phyloP scores from a whole-genome alignment of 176 grass and related monocot species.

The Zoysia pacifica region DNA sequence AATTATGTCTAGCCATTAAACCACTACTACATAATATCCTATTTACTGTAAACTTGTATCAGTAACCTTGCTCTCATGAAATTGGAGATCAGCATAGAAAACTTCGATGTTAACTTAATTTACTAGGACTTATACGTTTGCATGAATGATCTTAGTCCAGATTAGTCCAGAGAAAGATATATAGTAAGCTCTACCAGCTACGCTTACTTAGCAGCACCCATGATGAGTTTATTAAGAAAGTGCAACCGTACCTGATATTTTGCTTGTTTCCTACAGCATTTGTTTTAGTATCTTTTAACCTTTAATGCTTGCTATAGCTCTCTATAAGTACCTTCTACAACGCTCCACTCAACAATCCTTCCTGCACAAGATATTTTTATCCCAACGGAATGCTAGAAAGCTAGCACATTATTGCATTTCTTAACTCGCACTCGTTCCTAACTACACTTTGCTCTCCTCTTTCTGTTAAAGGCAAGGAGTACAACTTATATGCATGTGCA shows the following conservation, averaged over 20 bases:
- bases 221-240: no score
- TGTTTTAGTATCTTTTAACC: not conserved
- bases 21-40: no score
- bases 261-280: not conserved
- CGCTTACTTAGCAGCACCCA: no score
- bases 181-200: not conserved
- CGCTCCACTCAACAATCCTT: not conserved
- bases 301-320: not conserved
- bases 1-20: no score
- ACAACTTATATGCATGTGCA: not conserved
- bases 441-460: not conserved
- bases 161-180: not conserved
- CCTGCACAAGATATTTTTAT: not conserved
- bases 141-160: not conserved
- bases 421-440: not conserved
- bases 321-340: not conserved
- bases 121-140: not conserved
- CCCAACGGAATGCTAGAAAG: not conserved
- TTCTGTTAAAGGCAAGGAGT: not conserved
- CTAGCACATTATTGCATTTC: not conserved
- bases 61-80: no score
- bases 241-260: no score
- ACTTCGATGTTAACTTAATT: not conserved
- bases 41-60: no score
- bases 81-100: not conserved